Conservation (phyloP, 1,139 yeast genomes). For the Fermentozyma sake region DNA sequence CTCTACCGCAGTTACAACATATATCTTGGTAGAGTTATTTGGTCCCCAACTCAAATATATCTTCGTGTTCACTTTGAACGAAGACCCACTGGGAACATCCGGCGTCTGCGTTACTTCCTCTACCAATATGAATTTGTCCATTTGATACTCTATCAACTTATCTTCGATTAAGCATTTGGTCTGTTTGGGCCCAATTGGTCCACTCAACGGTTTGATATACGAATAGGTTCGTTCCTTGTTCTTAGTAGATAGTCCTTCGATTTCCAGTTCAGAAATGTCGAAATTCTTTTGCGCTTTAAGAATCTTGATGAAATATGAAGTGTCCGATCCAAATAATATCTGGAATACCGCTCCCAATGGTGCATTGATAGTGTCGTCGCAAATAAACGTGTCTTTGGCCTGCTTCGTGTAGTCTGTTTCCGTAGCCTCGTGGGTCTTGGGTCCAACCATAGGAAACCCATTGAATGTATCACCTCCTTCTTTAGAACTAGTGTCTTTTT, state of each 20-base stretch:
- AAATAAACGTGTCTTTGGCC: conserved; percentile 57
- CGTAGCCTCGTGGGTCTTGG: conserved; percentile 35
- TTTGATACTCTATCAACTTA: conserved; percentile 57
- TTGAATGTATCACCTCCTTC: conserved; percentile 18
- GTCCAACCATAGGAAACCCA: conserved; percentile 38
- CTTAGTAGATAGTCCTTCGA: conserved; percentile 34
- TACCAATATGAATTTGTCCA: conserved; percentile 52
- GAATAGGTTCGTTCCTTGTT: conserved; percentile 52
- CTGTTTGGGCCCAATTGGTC: conserved; percentile 92
- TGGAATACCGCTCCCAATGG: conserved; percentile 78
- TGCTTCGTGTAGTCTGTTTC: conserved; percentile 44
- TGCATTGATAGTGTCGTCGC: conserved; percentile 59
- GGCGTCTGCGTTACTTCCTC: conserved; percentile 76
- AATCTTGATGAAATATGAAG: conserved; percentile 50
- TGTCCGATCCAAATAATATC: conserved; percentile 71
- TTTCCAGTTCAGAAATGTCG: conserved; percentile 50
- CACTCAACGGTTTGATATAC: conserved; percentile 76
- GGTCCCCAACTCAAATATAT: conserved; percentile 73
- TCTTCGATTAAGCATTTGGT: conserved; percentile 82
- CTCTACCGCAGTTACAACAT: conserved; percentile 63
- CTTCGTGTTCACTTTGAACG: conserved; percentile 71
- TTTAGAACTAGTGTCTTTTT: conserved; percentile 3
- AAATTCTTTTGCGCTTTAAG: conserved; percentile 67
- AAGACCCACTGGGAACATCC: conserved; percentile 90
- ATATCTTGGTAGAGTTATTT: conserved; percentile 59